Evolutionary conservation across 2,329 filamentous ascomycete species (phyloP), one percentile per base, ranked within the genome.

Genomic region (Penicillium palitans): DNA sequence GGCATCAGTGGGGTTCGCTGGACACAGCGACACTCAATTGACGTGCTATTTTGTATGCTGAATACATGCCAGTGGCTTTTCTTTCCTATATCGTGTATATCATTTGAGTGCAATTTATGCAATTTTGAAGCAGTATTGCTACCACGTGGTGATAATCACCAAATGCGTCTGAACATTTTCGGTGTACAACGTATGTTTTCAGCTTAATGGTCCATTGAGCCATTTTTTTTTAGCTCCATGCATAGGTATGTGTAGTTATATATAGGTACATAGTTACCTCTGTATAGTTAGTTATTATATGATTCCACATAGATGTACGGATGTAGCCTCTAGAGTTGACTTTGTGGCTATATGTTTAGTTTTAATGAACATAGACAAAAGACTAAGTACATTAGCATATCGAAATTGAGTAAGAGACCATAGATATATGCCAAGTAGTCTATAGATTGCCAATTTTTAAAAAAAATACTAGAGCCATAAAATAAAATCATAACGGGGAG

Each of bases 51-150:
- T 59, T 75, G 73, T 74, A 72, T 72, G 68, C 69, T 74, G 70
- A 67, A 72, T 72, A 66, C 71, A 72, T 72, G 68, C 67, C 67
- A 68, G 66, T 70, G 66, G 66, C 71, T 67, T 69, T 67, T 56
- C 62, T 73, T 47, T 62, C 52, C 57, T 65, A 72, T 72, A 74
- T 75, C 70, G 68, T 77, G 74, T 77, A 77, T 72, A 76, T 77
- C 74, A 77, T 69, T 70, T 72, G 71, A 61, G 71, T 58, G 55
- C 55, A 58, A 57, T 42, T 57, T 33, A 72, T 73, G 70, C 71
- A 69, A 61, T 71, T 71, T 70, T 70, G 64, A 68, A 58, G 42
- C 64, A 61, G 55, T 58, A 44, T 51, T 51, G 49, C 39, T 57
- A 31, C 49, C 25, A 42, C 39, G n/a, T 52, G 29, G 50, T 44